These are phyloP conservation scores for Rhododendron simsii DNA, from an alignment of 148 eudicot genomes.

Conservation along the genomic window DNA sequence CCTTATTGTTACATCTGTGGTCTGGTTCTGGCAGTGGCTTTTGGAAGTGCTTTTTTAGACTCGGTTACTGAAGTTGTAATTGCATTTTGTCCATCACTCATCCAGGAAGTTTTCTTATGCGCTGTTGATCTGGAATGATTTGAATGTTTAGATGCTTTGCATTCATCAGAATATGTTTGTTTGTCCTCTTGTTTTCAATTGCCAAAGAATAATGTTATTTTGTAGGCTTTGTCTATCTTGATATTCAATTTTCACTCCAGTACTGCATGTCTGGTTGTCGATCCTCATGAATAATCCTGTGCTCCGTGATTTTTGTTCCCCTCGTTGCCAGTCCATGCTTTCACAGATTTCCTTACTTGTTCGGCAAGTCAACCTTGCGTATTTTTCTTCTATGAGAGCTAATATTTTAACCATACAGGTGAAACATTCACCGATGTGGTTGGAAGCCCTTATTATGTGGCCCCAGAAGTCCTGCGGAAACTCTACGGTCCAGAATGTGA, in stretches of 20 bases:
- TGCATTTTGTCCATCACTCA: not conserved
- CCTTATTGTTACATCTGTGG: not conserved
- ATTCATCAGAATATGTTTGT: not conserved
- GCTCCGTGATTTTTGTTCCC: not conserved
- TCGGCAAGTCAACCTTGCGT: not conserved
- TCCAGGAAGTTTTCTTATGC: not conserved
- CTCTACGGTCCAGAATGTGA: constrained; percentile 37
- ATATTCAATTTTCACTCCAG: not conserved
- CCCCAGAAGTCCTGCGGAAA: constrained; percentile 38
- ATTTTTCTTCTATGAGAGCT: constrained; percentile 3
- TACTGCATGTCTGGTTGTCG: not conserved
- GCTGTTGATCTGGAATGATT: not conserved
- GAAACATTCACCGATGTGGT: constrained; percentile 37
- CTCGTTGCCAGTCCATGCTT: not conserved
- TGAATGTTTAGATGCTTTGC: not conserved
- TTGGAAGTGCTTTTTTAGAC: not conserved
- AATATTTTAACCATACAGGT: constrained; percentile 21
- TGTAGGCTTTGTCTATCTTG: not conserved
- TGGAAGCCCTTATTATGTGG: constrained; percentile 46
- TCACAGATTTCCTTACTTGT: not conserved
- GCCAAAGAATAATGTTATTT: not conserved
- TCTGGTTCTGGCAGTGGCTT: not conserved
- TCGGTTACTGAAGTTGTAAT: not conserved
- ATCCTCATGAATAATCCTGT: not conserved
- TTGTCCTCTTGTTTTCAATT: not conserved